phyloP scores from a whole-genome alignment of 352 stramenopile species.

The Aphanomyces stellatus region DNA sequence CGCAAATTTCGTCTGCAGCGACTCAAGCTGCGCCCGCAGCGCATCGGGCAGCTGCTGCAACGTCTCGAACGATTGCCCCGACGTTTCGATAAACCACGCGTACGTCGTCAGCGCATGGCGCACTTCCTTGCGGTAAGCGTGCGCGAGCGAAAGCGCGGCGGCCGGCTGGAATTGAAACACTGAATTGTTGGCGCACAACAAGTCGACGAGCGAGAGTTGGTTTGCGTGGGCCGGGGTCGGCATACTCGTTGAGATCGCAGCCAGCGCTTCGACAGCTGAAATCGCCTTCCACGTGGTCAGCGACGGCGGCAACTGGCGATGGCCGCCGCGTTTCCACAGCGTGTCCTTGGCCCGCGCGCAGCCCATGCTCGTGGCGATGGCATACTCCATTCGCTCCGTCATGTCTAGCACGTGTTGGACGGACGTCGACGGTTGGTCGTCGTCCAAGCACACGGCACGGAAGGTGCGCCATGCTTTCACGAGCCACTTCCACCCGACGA shows the following conservation, averaged over 20 bases:
- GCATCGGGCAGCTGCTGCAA: conserved; percentile 10
- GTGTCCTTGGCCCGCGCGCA: conserved; percentile 60
- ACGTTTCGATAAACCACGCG: conserved; percentile 32
- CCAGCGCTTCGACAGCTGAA: conserved; percentile 34
- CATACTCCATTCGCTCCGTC: conserved; percentile 56
- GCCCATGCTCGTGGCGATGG: conserved; percentile 62
- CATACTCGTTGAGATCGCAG: conserved; percentile 7
- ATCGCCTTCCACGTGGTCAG: conserved; percentile 29
- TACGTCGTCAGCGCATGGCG: conserved; percentile 55
- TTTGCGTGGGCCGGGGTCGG: not conserved
- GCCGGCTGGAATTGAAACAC: conserved; percentile 14
- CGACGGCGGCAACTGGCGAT: conserved; percentile 48
- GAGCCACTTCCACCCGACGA: conserved; percentile 19
- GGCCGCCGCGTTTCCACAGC: conserved; percentile 90
- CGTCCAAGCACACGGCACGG: not conserved
- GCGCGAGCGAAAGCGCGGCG: conserved; percentile 36
- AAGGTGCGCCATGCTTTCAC: conserved; percentile 9
- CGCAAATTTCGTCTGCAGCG: not conserved
- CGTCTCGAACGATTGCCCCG: conserved; percentile 16
- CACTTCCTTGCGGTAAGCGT: conserved; percentile 37
- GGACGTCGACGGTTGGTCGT: not conserved
- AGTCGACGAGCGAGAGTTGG: conserved; percentile 16
- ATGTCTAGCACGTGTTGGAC: conserved; percentile 44
- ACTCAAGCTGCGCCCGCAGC: not conserved
- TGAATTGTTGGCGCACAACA: conserved; percentile 13